Evolutionary conservation across 2,329 filamentous ascomycete genomes (phyloP).

Genomic region (Ophidiomyces ophidiicola): DNA sequence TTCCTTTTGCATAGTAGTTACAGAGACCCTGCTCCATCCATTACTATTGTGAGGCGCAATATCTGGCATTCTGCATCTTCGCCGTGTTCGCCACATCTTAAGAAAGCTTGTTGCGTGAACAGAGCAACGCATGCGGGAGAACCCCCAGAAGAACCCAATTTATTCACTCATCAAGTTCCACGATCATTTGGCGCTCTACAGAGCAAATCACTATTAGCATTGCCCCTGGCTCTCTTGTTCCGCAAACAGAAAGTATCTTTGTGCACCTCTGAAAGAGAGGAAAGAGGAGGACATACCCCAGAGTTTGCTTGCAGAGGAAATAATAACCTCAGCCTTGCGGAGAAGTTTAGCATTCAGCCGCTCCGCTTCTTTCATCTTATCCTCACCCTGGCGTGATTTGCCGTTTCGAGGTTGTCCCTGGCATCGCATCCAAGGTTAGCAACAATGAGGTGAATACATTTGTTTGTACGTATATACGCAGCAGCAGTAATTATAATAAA

Average conservation of each 20-base stretch:
- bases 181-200: constrained; percentile 11
- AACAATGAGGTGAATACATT: too few species aligned
- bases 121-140: neutral
- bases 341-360: constrained; percentile 53
- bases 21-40: too few species aligned
- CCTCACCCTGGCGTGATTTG: constrained; percentile 23
- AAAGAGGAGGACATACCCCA: constrained; percentile 39
- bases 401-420: constrained; percentile 56
- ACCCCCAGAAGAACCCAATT: neutral
- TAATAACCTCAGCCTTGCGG: constrained; percentile 55
- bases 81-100: too few species aligned
- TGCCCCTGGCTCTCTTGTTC: constrained; percentile 3
- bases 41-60: too few species aligned
- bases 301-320: constrained; percentile 54
- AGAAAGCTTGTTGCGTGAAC: too few species aligned
- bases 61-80: too few species aligned
- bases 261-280: neutral
- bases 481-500: neutral
- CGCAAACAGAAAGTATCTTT: too few species aligned
- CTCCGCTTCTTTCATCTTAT: constrained; percentile 45
- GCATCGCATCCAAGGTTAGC: neutral
- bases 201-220: neutral
- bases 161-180: constrained; percentile 12
- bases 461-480: too few species aligned
- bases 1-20: too few species aligned